Base-by-base conservation (phyloP, 805 yeast genomes). In the Metschnikowia picachoensis region DNA sequence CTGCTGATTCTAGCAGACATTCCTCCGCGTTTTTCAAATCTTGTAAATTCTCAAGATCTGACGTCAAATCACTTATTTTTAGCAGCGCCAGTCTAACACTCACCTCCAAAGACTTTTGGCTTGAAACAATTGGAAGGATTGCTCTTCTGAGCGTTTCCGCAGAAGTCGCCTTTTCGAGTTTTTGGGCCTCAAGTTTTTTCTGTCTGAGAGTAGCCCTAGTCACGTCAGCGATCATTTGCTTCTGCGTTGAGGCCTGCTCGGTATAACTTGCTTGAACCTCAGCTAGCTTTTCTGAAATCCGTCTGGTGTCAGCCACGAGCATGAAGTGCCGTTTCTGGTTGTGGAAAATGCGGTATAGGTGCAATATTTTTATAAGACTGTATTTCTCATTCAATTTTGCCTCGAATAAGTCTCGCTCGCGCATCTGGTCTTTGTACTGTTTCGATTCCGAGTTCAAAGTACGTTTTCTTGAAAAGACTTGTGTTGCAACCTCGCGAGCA, bases 361-460 rank as follows among this genome's bases (percentile, higher is more conserved):
- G 77, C 27, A 75, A 77, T 10, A 69, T 60, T 37, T 73, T 68
- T n/a, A 78, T 71, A 17, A 78, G 55, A 9, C 73, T 64, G 10
- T 69, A 64, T 53, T 76, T 78, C 52, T 80, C 80, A 1, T 62
- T 63, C 6, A 80, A 59, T 57, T 79, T 82, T 30, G 67, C 61
- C 52, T 83, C 84, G 61, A 80, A 89, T 46, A 75, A 68, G 47
- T 82, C 86, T 39, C 85, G 85, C 60, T 89, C 94, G 5, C 70
- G 70, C 55, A 84, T 74, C 60, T 89, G 95, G 49, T 80, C 88
- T 53, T 80, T 81, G 57, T 88, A 88, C 56, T 83, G 91, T 60
- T 78, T 85, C 40, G 87, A 74, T 60, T 88, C 98, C 32, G 82
- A 78, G 53, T 79, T 84, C 36, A 83, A 72, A 33, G 83, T 77